These are phyloP conservation scores for Warburgia ugandensis DNA, from an alignment of 164 flowering plant species.

Conservation along the genomic window DNA sequence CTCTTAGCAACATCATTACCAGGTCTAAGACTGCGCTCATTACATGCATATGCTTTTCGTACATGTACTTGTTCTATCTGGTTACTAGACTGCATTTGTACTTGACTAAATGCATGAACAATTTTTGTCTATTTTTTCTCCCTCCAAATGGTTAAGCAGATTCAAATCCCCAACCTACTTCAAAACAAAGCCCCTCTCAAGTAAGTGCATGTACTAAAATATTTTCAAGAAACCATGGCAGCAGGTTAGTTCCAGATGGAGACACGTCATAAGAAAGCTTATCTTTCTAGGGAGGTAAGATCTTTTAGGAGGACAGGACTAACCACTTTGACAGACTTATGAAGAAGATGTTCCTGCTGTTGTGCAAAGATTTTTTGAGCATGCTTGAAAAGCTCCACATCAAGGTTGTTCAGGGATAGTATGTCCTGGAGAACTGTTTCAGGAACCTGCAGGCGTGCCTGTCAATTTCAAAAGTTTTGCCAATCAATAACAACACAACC, in stretches of 20 bases:
- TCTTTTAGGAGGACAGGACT: constrained; percentile 13
- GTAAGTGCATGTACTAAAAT: too few species aligned
- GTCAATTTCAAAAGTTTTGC: constrained; percentile 13
- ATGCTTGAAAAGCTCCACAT: constrained; percentile 77
- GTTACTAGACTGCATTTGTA: too few species aligned
- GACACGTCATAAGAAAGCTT: background rate
- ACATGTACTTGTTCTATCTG: too few species aligned
- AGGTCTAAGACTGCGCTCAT: too few species aligned
- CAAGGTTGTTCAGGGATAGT: constrained; percentile 64
- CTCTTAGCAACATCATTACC: too few species aligned
- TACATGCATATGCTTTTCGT: too few species aligned
- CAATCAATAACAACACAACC: constrained; percentile 1
- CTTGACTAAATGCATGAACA: too few species aligned
- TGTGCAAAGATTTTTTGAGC: constrained; percentile 56
- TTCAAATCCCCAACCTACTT: too few species aligned
- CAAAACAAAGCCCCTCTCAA: too few species aligned
- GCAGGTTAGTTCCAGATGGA: background rate
- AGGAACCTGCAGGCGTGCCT: constrained; percentile 71
- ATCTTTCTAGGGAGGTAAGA: background rate
- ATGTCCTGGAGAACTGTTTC: constrained; percentile 55
- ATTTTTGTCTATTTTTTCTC: too few species aligned
- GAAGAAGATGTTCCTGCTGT: constrained; percentile 33
- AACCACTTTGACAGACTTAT: constrained; percentile 22
- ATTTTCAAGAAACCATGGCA: background rate
- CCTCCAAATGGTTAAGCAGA: too few species aligned